These are phyloP conservation scores for Galerina marginata DNA, from an alignment of 768 basidiomycete genomes.

Conservation along the genomic window DNA sequence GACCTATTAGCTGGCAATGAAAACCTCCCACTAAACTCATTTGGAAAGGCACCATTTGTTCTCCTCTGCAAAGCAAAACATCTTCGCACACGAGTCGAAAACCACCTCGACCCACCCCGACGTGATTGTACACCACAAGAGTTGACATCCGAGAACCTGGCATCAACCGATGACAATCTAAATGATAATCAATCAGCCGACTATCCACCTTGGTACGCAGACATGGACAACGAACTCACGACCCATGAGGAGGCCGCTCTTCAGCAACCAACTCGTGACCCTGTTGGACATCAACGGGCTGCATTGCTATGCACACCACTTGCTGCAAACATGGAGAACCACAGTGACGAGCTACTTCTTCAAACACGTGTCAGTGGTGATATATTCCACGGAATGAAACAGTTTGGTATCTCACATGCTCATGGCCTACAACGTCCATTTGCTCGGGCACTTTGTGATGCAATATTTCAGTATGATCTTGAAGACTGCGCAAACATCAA, in stretches of 20 bases:
- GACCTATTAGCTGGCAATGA: neutral
- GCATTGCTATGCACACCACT: neutral
- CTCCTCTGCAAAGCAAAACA: neutral
- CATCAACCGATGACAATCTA: neutral
- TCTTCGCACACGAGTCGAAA: neutral
- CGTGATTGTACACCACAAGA: neutral
- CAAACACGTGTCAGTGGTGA: constrained; percentile 23
- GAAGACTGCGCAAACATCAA: constrained; percentile 25
- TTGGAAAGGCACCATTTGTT: neutral
- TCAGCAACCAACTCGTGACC: neutral
- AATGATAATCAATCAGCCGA: too few relatives aligned
- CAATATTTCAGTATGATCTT: constrained; percentile 28
- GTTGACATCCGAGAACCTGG: neutral
- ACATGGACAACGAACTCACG: neutral
- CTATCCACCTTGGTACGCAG: neutral
- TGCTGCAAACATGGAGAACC: neutral
- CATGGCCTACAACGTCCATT: constrained; percentile 30
- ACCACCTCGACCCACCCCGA: neutral
- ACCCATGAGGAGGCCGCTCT: neutral
- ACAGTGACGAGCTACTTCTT: neutral
- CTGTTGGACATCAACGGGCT: neutral
- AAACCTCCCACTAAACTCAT: neutral
- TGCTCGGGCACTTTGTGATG: constrained; percentile 27
- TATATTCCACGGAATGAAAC: constrained; percentile 31
- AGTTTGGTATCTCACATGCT: constrained; percentile 25